Evolutionary conservation across 2,329 filamentous ascomycete genomes (phyloP).

Genomic region (Penicillium sp.): DNA sequence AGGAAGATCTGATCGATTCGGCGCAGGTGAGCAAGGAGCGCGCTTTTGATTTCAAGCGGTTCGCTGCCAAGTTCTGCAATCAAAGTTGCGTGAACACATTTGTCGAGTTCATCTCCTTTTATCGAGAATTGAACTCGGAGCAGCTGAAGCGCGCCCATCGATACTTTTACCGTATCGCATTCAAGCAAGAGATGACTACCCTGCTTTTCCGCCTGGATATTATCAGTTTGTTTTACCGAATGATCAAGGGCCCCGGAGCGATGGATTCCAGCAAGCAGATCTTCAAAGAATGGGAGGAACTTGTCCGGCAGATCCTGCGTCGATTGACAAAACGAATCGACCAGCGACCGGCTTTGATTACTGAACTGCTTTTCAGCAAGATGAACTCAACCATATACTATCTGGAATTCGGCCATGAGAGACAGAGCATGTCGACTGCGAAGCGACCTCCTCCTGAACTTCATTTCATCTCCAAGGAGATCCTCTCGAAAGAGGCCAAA

Average conservation of each 20-base stretch:
- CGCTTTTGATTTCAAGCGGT: slow-evolving; percentile 88
- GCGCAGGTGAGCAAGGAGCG: slow-evolving; percentile 70
- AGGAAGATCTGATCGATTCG: slow-evolving; percentile 70
- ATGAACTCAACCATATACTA: slow-evolving; percentile 76
- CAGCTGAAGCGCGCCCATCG: slow-evolving; percentile 90
- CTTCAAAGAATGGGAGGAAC: slow-evolving; percentile 85
- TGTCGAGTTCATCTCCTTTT: slow-evolving; percentile 70
- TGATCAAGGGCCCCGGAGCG: slow-evolving; percentile 82
- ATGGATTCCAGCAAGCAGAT: slow-evolving; percentile 61
- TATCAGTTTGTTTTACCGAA: slow-evolving; percentile 76
- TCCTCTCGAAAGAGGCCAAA: slow-evolving; percentile 58
- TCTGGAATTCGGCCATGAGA: slow-evolving; percentile 84
- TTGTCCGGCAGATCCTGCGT: slow-evolving; percentile 76
- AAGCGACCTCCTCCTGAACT: slow-evolving; percentile 71
- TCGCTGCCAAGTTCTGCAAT: slow-evolving; percentile 71
- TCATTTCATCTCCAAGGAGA: slow-evolving; percentile 68
- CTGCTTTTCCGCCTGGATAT: slow-evolving; percentile 89
- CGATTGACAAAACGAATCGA: slow-evolving; percentile 78
- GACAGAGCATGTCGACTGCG: slow-evolving; percentile 61
- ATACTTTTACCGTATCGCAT: slow-evolving; percentile 88
- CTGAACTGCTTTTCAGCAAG: slow-evolving; percentile 94
- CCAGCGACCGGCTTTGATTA: slow-evolving; percentile 74
- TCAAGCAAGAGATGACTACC: slow-evolving; percentile 87
- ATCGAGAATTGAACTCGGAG: slow-evolving; percentile 67
- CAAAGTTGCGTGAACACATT: slow-evolving; percentile 88